Percentiles rank a stretch among this genome's conserved stretches.
phyloP scores from a whole-genome alignment of 495 filamentous ascomycete genomes.

The Antarctomyces pellizariae region DNA sequence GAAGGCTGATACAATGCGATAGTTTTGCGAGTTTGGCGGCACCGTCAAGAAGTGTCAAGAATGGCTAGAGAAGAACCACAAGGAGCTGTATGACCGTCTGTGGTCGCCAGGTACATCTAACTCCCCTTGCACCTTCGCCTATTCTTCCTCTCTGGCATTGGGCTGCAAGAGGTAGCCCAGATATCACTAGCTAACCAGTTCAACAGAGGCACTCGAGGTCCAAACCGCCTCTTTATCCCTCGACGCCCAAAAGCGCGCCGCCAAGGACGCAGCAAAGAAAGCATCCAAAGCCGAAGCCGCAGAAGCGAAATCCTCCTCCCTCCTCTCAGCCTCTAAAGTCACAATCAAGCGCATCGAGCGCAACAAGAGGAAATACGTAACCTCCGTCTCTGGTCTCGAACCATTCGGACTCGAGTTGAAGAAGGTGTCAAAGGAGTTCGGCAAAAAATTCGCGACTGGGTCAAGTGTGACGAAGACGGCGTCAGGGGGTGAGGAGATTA shows the following conservation, averaged over 20 bases:
- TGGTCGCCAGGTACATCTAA: constrained; percentile 54
- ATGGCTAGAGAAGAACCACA: constrained; percentile 62
- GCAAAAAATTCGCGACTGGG: constrained; percentile 86
- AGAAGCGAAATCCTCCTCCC: constrained; percentile 56
- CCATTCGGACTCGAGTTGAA: constrained; percentile 82
- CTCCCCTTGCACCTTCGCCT: constrained; percentile 1
- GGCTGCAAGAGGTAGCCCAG: constrained; percentile 2
- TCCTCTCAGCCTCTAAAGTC: constrained; percentile 55
- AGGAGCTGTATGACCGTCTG: constrained; percentile 46
- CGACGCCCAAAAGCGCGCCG: constrained; percentile 74
- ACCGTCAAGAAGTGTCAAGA: constrained; percentile 97
- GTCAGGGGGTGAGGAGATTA: constrained; percentile 81
- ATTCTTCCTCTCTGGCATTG: constrained; percentile 2
- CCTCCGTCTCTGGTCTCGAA: constrained; percentile 70
- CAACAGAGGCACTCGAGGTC: constrained; percentile 53
- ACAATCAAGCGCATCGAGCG: constrained; percentile 91
- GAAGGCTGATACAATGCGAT: constrained; percentile 9
- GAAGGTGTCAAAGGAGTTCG: constrained; percentile 72
- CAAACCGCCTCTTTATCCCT: constrained; percentile 66
- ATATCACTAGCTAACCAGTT: constrained; percentile 1
- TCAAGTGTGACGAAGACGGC: constrained; percentile 75
- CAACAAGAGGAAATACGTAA: constrained; percentile 93
- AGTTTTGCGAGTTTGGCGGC: constrained; percentile 98
- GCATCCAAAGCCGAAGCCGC: constrained; percentile 73
- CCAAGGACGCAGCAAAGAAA: constrained; percentile 86